Percentiles rank a stretch among this genome's conserved stretches.
phyloP scores from a whole-genome alignment of 1,139 yeast species.

The Saccharomyces hybrid region DNA sequence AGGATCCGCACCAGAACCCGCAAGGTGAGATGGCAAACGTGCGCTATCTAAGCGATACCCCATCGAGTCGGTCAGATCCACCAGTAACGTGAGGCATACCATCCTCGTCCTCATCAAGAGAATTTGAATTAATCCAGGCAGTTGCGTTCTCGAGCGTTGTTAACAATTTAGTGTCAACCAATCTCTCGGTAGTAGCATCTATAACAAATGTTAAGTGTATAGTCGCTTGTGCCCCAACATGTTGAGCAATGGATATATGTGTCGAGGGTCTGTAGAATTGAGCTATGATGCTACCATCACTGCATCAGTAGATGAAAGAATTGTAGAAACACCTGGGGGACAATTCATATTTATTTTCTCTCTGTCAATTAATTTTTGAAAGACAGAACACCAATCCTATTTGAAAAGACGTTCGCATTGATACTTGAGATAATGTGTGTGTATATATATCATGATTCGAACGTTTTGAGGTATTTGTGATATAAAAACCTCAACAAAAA shows the following conservation, averaged over 20 bases:
- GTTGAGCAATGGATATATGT: not conserved
- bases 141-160: constrained; percentile 1
- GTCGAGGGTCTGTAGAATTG: not conserved
- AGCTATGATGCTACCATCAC: not conserved
- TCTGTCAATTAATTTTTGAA: not conserved
- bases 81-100: not conserved
- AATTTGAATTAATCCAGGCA: not conserved
- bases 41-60: not conserved
- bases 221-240: not conserved
- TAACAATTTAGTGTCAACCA: not conserved
- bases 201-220: not conserved
- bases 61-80: not conserved
- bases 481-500: not conserved
- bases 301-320: not conserved
- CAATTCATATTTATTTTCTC: not conserved
- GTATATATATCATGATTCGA: not conserved
- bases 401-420: not conserved
- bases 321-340: not conserved
- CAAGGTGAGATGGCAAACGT: not conserved
- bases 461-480: not conserved
- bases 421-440: not conserved
- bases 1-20: not conserved
- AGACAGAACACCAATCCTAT: not conserved
- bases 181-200: not conserved
- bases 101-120: not conserved